These are phyloP conservation scores for Aspergillus pseudoviridinutans DNA, from an alignment of 2,329 filamentous ascomycete species.

Conservation along the genomic window DNA sequence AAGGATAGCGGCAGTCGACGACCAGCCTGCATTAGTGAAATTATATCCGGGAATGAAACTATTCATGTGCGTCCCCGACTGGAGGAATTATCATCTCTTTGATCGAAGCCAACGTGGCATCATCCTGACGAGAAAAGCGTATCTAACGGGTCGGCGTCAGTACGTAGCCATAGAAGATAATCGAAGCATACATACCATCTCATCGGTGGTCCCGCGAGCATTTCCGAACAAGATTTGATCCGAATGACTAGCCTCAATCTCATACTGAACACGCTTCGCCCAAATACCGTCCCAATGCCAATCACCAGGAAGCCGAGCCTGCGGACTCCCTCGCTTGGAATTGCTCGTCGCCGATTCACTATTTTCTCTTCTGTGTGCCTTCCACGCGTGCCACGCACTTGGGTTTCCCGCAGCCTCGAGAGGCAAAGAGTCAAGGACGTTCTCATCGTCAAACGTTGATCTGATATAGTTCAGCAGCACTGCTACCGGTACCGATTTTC, in stretches of 20 bases:
- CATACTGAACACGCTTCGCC: constrained; percentile 81
- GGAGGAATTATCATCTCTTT: constrained; percentile 35
- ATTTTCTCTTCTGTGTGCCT: constrained; percentile 57
- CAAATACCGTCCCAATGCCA: constrained; percentile 99
- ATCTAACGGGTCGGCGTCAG: constrained; percentile 28
- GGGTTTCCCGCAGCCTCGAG: constrained; percentile 81
- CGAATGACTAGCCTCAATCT: constrained; percentile 70
- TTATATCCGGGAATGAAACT: constrained; percentile 15
- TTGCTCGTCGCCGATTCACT: constrained; percentile 10
- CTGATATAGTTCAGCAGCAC: constrained; percentile 77
- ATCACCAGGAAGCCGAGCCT: constrained; percentile 63
- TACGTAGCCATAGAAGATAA: background rate
- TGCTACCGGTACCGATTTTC: constrained; percentile 53
- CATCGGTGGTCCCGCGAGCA: constrained; percentile 55
- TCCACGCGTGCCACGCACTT: constrained; percentile 93
- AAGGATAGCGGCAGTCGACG: background rate
- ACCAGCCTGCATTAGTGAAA: constrained; percentile 19
- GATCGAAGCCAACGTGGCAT: constrained; percentile 26
- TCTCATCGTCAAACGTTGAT: constrained; percentile 73
- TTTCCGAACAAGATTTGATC: constrained; percentile 75
- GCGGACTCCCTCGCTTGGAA: constrained; percentile 45
- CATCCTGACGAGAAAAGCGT: constrained; percentile 37
- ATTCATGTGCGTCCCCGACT: constrained; percentile 21
- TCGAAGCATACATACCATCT: constrained; percentile 55
- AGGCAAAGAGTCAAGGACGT: constrained; percentile 72